Base-by-base conservation (phyloP, 306 rosid genomes). In the Vigna nakashimae region DNA sequence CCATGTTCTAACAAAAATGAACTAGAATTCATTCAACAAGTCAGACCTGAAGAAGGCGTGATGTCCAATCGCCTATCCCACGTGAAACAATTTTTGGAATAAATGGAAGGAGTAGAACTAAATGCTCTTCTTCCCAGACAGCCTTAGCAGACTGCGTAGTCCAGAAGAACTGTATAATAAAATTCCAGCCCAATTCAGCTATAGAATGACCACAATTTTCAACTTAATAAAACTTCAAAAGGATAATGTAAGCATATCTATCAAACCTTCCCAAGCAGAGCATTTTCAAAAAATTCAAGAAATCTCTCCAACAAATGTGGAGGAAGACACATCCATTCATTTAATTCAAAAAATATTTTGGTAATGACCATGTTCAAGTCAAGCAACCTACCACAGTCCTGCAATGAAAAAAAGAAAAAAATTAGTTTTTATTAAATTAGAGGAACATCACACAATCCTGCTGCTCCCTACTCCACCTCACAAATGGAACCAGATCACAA, bases 21-120 rank as follows among this genome's bases (percentile, higher is more conserved):
- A 63, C 58, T 45, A 65, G 68, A 83, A 56, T 43, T 34, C 9
- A 42, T 59, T 56, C 73, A 16, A 72, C 9, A 59, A 20, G 67
- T 65, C 88, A 80, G 58, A 95, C 98, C 98, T 90, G 87, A 84
- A 95, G 98, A 75, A 95, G 97, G 26, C 88, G 90, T 72, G 80
- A 84, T 63, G 80, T 86, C 96, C 97, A 89, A 73, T 63, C 70
- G 74, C 79, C 58, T 62, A 73, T 68, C 78, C 84, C 88, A 46
- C 46, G 87, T n/a, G 86, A 81, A 76, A 89, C 62, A 77, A 92
- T 88, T 86, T 88, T 89, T 3, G 98, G 97, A 73, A 95, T 75
- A 85, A 92, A 91, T 55, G 90, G 86, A 82, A 95, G 90, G 74
- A 95, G 88, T 49, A 87, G 85, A 85, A 82, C 76, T 36, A 92